phyloP scores from a whole-genome alignment of 2,329 filamentous ascomycete genomes.

The Didymella pinodella region DNA sequence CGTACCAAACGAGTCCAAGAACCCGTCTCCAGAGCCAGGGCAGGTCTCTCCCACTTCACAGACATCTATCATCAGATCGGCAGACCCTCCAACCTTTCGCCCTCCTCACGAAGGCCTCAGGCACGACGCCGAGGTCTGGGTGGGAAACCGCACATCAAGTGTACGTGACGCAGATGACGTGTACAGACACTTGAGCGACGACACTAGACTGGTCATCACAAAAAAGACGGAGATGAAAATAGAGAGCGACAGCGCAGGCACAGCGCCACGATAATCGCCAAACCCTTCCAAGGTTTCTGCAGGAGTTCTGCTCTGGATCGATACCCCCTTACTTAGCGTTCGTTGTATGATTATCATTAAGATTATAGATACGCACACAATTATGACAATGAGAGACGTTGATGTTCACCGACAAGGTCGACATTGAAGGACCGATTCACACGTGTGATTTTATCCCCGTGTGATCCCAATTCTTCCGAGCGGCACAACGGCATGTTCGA shows the following conservation, averaged over 20 bases:
- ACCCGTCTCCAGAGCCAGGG: constrained; percentile 16
- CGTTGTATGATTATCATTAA: constrained; percentile 1
- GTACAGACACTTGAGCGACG: constrained; percentile 23
- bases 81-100: constrained; percentile 33
- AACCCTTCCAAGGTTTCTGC: constrained; percentile 2
- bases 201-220: constrained; percentile 37
- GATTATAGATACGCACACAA: constrained; percentile 1
- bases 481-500: constrained; percentile 9
- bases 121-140: constrained; percentile 36
- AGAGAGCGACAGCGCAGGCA: constrained; percentile 36
- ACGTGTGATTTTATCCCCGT: constrained; percentile 1
- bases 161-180: constrained; percentile 28
- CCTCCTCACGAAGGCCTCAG: constrained; percentile 31
- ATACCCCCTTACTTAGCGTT: constrained; percentile 18
- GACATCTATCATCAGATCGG: constrained; percentile 25
- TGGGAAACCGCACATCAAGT: constrained; percentile 28
- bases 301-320: constrained; percentile 1
- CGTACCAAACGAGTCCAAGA: constrained; percentile 7
- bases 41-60: constrained; percentile 18
- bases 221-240: constrained; percentile 45
- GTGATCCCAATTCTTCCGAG: constrained; percentile 4
- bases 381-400: constrained; percentile 15
- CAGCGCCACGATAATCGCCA: not conserved
- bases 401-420: not conserved
- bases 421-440: constrained; percentile 10